Base-by-base conservation (phyloP, 225 moss, liverwort and hornwort species). In the Pseudisothecium myosuroides region DNA sequence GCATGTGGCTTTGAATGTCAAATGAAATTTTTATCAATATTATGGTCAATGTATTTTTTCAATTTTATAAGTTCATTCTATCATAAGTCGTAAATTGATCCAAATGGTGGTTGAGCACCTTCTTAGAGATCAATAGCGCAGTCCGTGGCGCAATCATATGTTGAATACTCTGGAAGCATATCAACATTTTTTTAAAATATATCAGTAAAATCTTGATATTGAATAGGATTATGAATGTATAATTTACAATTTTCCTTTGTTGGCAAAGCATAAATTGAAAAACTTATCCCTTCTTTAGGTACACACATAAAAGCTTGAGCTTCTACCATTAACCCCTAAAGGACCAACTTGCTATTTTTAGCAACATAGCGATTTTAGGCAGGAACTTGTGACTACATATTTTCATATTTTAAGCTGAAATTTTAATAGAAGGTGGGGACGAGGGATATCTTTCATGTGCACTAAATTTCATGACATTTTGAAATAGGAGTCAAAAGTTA, bases 161-260 rank as follows among this genome's bases (percentile, higher is more conserved):
- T 3, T 24, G 0, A 1, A 24, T 71, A 2, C 1, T 71, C 7
- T 41, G 1, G 4, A 41, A 24, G 14, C 7, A 41, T 8, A 7
- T 14, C 14, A 4, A 4, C 23, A 24, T 24, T 37, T 36, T n/a
- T 23, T 69, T 69, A 1, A 69, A 69, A 24, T 23, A 69, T 14
- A 71, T 24, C 4, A 7, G 6, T 14, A 41, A 71, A 71, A 71
- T 71, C 69, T 71, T 36, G 8, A 37, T 37, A 37, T 37, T 34
- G 18, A 36, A 36, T 65, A 18, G 11, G 37, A 37, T 37, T 37
- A 0, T 67, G 2, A 21, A 11, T 39, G 13, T 7, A 39, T 14
- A 11, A n/a, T 68, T 68, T n/a, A n/a, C 1, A 68, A 12, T 6
- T n/a, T n/a, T 39, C 2, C 12, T 67, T 20, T 37, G 1, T 68